Conservation (phyloP, 148 eudicot species). For the Rhododendron simsii region DNA sequence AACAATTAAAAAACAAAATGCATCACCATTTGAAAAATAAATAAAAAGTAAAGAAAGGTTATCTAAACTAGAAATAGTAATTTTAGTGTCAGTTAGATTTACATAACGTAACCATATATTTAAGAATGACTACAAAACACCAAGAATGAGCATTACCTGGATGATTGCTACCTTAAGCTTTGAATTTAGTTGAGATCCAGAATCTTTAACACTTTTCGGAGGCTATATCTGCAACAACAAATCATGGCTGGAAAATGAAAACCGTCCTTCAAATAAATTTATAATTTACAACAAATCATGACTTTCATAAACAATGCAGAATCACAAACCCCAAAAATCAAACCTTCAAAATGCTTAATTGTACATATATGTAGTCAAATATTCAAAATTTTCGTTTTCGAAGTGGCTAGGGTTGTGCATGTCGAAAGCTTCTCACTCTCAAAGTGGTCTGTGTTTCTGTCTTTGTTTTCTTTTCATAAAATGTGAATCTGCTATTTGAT, state of each 20-base stretch:
- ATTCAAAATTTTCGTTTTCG: too few species aligned
- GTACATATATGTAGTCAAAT: too few species aligned
- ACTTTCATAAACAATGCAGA: too few species aligned
- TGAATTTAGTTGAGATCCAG: constrained; percentile 79
- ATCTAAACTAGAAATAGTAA: neutral
- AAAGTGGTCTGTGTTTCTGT: too few species aligned
- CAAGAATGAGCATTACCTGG: constrained; percentile 45
- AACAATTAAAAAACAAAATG: too few species aligned
- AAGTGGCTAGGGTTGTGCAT: too few species aligned
- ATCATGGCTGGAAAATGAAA: constrained; percentile 8
- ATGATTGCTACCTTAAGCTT: constrained; percentile 83
- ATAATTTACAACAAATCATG: too few species aligned
- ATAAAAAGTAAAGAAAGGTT: neutral
- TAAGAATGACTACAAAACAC: neutral
- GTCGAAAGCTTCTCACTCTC: too few species aligned
- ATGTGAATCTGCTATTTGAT: too few species aligned
- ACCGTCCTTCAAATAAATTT: neutral
- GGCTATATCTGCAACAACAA: constrained; percentile 89
- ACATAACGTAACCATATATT: neutral
- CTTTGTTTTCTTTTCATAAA: too few species aligned
- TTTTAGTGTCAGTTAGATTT: neutral
- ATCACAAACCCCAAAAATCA: too few species aligned
- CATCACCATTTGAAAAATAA: neutral
- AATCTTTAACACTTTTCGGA: constrained; percentile 87
- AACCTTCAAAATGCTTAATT: too few species aligned